Base-by-base conservation (phyloP, 257 asterid genomes). In the Salvia miltiorrhiza region DNA sequence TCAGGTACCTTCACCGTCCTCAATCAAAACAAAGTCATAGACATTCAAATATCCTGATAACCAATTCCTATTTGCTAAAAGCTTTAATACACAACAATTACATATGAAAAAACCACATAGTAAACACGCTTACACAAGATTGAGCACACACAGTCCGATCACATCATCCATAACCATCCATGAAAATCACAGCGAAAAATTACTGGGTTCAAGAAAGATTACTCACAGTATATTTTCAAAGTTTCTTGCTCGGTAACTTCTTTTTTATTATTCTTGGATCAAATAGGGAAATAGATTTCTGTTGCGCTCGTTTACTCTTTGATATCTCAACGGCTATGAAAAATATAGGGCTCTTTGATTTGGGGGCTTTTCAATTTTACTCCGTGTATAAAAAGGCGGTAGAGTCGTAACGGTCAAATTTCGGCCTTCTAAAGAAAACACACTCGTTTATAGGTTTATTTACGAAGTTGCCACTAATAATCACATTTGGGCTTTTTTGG, bases 321-420 rank as follows among this genome's bases (percentile, higher is more conserved):
- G 54, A 48, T 67, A 45, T 43, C 48, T 67, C 74, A 71, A 81
- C 69, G 80, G 77, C 76, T 67, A 66, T 23, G 43, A 12, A 67
- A 55, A 54, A 47, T 5, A 47, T 17, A 48, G 61, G 63, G 59
- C 28, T 35, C 17, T 67, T 66, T 55, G 52, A 68, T 56, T 71
- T 64, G 72, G 79, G 75, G 71, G 11, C 19, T 20, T 16, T 9
- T 23, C 21, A 21, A 10, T 16, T 0, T 9, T 28, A 20, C 4
- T 54, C 16, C 9, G 55, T 45, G 40, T 70, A 32, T 82, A 74
- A 49, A 54, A 28, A 70, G 53, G 78, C 80, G 69, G 78, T 45
- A 37, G 68, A 45, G 49, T 23, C 2, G 76, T 69, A 83, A 83
- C 88, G 88, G 88, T 83, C 85, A 70, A 72, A 80, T 80, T 65